Evolutionary conservation across 2,329 filamentous ascomycete species (phyloP).

Genomic region (Didymella glomerata): DNA sequence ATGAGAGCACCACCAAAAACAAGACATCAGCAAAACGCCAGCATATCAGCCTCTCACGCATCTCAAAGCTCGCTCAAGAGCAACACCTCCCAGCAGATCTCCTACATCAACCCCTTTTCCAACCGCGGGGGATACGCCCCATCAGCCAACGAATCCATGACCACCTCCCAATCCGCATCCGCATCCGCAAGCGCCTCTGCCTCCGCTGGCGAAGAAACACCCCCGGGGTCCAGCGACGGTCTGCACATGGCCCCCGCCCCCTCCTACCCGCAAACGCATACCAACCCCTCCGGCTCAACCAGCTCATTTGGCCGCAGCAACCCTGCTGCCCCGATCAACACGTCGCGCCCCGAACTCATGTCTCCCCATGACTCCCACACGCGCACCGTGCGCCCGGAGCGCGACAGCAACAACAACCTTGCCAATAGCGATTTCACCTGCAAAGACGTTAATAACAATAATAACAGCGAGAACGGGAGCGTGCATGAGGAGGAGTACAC

Average conservation of each 20-base stretch:
- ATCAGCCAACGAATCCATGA: constrained; percentile 38
- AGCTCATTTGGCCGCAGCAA: constrained; percentile 29
- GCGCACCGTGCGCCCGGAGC: constrained; percentile 21
- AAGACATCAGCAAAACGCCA: constrained; percentile 44
- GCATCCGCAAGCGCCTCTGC: constrained; percentile 44
- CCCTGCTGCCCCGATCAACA: constrained; percentile 35
- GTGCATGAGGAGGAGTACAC: constrained; percentile 50
- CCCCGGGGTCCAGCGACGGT: constrained; percentile 49
- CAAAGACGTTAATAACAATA: constrained; percentile 31
- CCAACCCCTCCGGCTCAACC: constrained; percentile 36
- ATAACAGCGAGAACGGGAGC: constrained; percentile 45
- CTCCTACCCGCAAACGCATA: constrained; percentile 41
- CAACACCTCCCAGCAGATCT: constrained; percentile 36
- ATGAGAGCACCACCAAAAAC: constrained; percentile 44
- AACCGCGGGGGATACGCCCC: constrained; percentile 34
- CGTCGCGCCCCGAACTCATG: constrained; percentile 26
- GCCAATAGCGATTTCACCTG: constrained; percentile 35
- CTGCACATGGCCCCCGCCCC: constrained; percentile 46
- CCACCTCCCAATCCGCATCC: constrained; percentile 39
- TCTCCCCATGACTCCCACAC: not conserved
- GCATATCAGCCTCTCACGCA: constrained; percentile 44
- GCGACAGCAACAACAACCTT: constrained; percentile 23
- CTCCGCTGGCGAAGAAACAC: constrained; percentile 48
- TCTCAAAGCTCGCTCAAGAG: constrained; percentile 47
- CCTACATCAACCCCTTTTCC: constrained; percentile 38